These are phyloP conservation scores for Atkinsonella texensis DNA, from an alignment of 2,329 filamentous ascomycete genomes.

Conservation along the genomic window DNA sequence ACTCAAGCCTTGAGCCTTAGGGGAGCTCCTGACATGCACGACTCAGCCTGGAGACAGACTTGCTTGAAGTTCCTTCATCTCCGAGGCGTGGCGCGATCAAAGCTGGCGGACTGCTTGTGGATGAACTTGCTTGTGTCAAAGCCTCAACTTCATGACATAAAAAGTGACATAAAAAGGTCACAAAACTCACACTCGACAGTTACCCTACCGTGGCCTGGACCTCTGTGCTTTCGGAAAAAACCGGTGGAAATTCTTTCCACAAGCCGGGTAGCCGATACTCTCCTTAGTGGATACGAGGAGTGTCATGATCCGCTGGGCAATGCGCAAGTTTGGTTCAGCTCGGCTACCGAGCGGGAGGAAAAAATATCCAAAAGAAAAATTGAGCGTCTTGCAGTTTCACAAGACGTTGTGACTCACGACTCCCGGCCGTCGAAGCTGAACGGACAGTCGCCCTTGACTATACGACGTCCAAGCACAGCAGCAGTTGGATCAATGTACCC, in stretches of 20 bases:
- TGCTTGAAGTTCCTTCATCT: constrained; percentile 39
- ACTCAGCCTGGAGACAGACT: constrained; percentile 35
- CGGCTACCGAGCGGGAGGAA: constrained; percentile 33
- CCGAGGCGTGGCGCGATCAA: constrained; percentile 33
- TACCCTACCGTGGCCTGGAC: constrained; percentile 41
- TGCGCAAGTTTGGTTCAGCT: constrained; percentile 37
- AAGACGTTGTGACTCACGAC: constrained; percentile 30
- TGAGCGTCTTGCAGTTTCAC: constrained; percentile 33
- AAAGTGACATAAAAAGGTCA: constrained; percentile 28
- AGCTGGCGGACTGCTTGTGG: constrained; percentile 35
- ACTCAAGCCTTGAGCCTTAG: constrained; percentile 34
- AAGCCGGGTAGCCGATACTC: constrained; percentile 26
- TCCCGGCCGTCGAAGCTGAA: constrained; percentile 30
- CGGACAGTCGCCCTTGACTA: constrained; percentile 38
- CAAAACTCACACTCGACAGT: constrained; percentile 23
- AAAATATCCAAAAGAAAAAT: constrained; percentile 34
- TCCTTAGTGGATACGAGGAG: constrained; percentile 26
- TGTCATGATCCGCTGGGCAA: constrained; percentile 36
- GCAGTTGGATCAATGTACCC: constrained; percentile 51
- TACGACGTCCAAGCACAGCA: constrained; percentile 36
- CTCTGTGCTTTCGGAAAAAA: constrained; percentile 40
- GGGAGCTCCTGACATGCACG: constrained; percentile 27
- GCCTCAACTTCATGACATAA: constrained; percentile 29
- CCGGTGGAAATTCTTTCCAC: constrained; percentile 28
- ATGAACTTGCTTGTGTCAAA: constrained; percentile 37